Conservation (phyloP, 352 stramenopile genomes). For the Phytopythium helicoides region DNA sequence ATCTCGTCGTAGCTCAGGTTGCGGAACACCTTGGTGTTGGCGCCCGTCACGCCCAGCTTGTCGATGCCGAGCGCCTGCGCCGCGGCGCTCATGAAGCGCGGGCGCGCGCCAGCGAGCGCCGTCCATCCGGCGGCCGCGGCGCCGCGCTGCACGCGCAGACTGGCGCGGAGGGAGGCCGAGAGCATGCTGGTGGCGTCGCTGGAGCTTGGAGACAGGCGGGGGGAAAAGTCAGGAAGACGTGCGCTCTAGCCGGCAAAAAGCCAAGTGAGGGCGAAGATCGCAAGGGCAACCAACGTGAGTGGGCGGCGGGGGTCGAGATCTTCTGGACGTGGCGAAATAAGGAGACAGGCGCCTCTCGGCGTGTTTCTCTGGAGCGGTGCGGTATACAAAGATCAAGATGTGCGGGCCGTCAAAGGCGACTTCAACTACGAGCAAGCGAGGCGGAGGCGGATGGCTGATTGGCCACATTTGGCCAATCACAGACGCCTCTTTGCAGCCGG, state of each 20-base stretch:
- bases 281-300: no score
- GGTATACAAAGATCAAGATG: neutral
- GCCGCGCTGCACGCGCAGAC: conserved; percentile 53
- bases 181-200: conserved; percentile 34
- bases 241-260: conserved; percentile 30
- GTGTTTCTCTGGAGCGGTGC: conserved; percentile 1
- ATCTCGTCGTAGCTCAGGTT: conserved; percentile 97
- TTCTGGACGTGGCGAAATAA: neutral
- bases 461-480: neutral
- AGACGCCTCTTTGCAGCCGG: neutral
- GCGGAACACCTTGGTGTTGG: conserved; percentile 90
- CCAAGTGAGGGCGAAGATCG: conserved; percentile 22
- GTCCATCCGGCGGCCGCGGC: conserved; percentile 18
- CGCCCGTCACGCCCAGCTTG: conserved; percentile 89
- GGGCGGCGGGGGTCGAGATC: neutral
- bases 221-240: neutral
- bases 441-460: neutral
- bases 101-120: conserved; percentile 24
- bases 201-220: neutral
- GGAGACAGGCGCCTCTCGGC: no score
- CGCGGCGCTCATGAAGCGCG: conserved; percentile 44
- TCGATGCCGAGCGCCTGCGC: conserved; percentile 68
- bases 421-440: conserved; percentile 7
- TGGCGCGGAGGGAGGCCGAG: conserved; percentile 51
- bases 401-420: neutral